These are phyloP conservation scores for Quercus lobata DNA, from an alignment of 331 rosid genomes.

Conservation along the genomic window DNA sequence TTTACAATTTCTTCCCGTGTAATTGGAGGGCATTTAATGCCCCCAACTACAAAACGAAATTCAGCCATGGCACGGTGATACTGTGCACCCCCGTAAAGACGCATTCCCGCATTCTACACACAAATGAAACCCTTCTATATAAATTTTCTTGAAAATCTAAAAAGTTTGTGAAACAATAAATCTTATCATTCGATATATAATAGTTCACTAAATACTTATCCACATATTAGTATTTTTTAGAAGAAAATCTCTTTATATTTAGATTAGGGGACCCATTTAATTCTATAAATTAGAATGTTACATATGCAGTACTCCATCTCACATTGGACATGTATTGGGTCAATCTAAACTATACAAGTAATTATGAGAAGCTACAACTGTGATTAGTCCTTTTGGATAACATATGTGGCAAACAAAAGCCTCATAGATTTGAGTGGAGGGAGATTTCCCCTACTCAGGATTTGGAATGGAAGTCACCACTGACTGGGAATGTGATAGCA, in stretches of 20 bases:
- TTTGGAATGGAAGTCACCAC: too few relatives aligned
- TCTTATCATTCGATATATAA: background rate
- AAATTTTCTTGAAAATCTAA: constrained; percentile 9
- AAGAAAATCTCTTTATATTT: background rate
- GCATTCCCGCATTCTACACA: constrained; percentile 92
- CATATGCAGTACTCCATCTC: background rate
- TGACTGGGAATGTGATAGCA: too few relatives aligned
- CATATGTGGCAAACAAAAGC: too few relatives aligned
- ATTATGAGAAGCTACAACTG: too few relatives aligned
- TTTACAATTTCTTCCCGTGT: constrained; percentile 93
- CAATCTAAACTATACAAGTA: too few relatives aligned
- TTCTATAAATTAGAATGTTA: background rate
- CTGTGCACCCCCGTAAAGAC: constrained; percentile 98
- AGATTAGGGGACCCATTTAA: background rate
- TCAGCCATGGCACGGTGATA: constrained; percentile 99
- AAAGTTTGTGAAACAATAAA: background rate
- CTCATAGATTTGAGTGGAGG: too few relatives aligned
- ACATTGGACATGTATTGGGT: too few relatives aligned
- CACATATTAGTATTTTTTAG: background rate
- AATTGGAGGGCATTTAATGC: constrained; percentile 95
- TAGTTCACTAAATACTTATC: background rate
- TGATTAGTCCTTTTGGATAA: too few relatives aligned
- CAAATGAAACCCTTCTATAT: background rate
- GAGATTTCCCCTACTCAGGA: too few relatives aligned
- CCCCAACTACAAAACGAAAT: constrained; percentile 96